Evolutionary conservation across 495 filamentous ascomycete species (phyloP), one percentile per base, ranked within the genome.

Genomic region (Hypoxylon cercidicola): DNA sequence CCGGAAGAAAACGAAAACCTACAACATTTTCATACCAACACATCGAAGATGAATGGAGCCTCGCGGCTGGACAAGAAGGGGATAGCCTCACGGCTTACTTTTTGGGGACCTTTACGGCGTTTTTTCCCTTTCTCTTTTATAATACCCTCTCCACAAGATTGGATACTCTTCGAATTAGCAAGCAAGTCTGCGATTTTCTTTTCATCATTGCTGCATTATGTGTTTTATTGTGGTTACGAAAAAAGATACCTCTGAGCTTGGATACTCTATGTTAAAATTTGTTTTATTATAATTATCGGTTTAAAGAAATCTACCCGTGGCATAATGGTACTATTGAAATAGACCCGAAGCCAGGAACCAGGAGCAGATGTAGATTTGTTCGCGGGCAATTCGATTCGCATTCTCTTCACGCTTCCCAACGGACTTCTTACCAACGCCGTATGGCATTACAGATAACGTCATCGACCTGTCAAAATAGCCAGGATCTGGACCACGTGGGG

Each of bases 1-100:
- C 39, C 16, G 30, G 23, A 23, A 51, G 30, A 45, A 52, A 49
- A 28, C 10, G 51, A 55, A 51, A 56, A 37, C 52, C 60, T n/a
- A 53, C 43, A 51, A 48, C 30, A 45, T 64, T 53, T 46, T 47
- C 51, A 25, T 69, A 34, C 35, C 57, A 58, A 64, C 50, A 28
- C 64, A 62, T 56, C 54, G 30, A 74, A 75, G 69, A 75, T 74
- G 66, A 74, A 69, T 63, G 71, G 68, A 70, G 78, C 79, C 78
- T 80, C 80, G 71, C 80, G 78, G 78, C 76, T 77, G 72, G 47
- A 65, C 66, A 56, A 68, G 70, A 65, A 80, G 73, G 74, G 77
- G 62, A 72, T 72, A 71, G 80, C 80, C 80, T 81, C 79, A 71
- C 80, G 80, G 79, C 79, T 76, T 72, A 73, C 43, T 66, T 34